Percentiles rank a stretch among this genome's conserved stretches.
Conservation (phyloP, 345 rosid species). For the Brassica rapa region DNA sequence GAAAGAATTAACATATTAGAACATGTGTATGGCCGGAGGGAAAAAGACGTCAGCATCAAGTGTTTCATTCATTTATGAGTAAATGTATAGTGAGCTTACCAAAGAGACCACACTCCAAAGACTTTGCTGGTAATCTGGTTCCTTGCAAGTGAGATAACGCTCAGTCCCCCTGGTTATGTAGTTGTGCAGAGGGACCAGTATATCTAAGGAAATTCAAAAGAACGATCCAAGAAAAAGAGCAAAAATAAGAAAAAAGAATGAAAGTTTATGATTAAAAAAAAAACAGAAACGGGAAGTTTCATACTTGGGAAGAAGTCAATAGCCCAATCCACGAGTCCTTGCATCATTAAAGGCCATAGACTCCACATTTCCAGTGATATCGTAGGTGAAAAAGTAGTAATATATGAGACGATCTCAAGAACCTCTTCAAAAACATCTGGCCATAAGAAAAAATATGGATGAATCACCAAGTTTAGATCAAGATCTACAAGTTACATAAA, state of each 20-base stretch:
- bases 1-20: conserved; percentile 8
- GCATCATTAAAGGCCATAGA: conserved; percentile 96
- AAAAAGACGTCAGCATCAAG: neutral
- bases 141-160: conserved; percentile 83
- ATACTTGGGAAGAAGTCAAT: conserved; percentile 94
- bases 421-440: conserved; percentile 99
- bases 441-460: neutral
- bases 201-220: conserved; percentile 54
- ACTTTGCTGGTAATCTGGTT: conserved; percentile 94
- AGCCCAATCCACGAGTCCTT: conserved; percentile 94
- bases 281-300: conserved; percentile 1
- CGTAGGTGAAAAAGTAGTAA: conserved; percentile 93
- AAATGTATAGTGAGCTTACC: conserved; percentile 52
- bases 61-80: neutral
- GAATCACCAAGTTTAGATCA: conserved; percentile 12
- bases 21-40: neutral
- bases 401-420: conserved; percentile 90
- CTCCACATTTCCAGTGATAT: conserved; percentile 97
- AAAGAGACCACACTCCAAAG: conserved; percentile 87
- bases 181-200: conserved; percentile 94
- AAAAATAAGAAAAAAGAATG: conserved; percentile 1
- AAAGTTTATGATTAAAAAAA: neutral
- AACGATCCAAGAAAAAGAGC: neutral
- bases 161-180: conserved; percentile 86
- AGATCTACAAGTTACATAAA: conserved; percentile 16